Evolutionary conservation across 225 moss, liverwort and hornwort species (phyloP).

Genomic region (Pleurozium schreberi): DNA sequence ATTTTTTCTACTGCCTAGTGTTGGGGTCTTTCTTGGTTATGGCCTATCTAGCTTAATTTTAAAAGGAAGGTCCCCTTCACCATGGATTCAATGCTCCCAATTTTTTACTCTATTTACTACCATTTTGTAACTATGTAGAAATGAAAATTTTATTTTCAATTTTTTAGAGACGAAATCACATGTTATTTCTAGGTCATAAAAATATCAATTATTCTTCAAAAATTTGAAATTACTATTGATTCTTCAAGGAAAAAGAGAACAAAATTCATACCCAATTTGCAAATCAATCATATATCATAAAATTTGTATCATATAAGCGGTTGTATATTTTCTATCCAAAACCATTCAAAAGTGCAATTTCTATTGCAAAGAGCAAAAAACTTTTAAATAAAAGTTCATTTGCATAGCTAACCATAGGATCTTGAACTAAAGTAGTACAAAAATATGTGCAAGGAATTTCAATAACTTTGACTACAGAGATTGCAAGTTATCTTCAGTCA

Average conservation of each 20-base stretch:
- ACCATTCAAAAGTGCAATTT: no score
- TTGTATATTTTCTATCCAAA: no score
- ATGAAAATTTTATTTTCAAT: background rate
- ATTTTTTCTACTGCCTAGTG: background rate
- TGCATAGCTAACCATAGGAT: no score
- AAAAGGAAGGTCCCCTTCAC: fast-evolving
- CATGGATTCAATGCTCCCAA: fast-evolving
- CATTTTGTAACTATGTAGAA: background rate
- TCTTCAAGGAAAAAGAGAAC: background rate
- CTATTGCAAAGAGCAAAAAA: no score
- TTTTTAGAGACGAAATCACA: background rate
- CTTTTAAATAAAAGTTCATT: no score
- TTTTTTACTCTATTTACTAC: background rate
- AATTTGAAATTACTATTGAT: background rate
- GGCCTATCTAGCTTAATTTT: background rate
- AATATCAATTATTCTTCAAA: background rate
- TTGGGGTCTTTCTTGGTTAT: background rate
- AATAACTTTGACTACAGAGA: no score
- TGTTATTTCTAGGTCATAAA: background rate
- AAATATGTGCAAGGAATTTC: no score
- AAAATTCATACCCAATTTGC: background rate
- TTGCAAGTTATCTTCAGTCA: no score
- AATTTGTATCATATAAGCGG: background rate
- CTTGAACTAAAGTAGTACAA: no score
- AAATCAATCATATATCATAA: no score